phyloP scores from a whole-genome alignment of 441 rosid genomes.

The Mallotus japonicus region DNA sequence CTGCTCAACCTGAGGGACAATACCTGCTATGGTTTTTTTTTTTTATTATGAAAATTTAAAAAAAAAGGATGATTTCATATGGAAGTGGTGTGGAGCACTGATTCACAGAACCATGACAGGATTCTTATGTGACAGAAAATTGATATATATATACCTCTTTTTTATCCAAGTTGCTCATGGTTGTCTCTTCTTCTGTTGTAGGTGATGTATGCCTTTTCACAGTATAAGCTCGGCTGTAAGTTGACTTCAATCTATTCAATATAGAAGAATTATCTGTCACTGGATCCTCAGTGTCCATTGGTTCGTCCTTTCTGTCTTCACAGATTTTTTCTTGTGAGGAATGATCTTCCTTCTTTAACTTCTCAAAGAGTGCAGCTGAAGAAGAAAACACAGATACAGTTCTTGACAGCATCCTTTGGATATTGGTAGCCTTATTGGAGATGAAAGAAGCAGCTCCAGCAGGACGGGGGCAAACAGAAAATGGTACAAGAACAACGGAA shows the following conservation, averaged over 20 bases:
- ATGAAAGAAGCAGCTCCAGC: constrained; percentile 26
- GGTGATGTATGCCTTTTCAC: constrained; percentile 34
- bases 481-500: constrained; percentile 87
- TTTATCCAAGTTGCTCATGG: constrained; percentile 34
- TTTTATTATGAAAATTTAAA: constrained; percentile 2
- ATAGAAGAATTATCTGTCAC: constrained; percentile 42
- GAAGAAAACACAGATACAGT: constrained; percentile 90
- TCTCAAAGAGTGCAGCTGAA: constrained; percentile 84
- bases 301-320: constrained; percentile 24
- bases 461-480: constrained; percentile 71
- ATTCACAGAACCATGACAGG: neutral
- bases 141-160: constrained; percentile 41
- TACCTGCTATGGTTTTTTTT: constrained; percentile 38
- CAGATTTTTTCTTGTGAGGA: constrained; percentile 29
- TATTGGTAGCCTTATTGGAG: constrained; percentile 47
- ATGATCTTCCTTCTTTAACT: constrained; percentile 50
- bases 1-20: constrained; percentile 78
- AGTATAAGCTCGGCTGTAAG: constrained; percentile 55
- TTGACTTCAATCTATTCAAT: constrained; percentile 61
- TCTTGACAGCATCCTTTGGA: constrained; percentile 83
- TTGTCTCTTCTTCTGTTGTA: constrained; percentile 31
- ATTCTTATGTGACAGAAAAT: constrained; percentile 15
- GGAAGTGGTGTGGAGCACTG: neutral
- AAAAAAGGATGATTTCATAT: constrained; percentile 15
- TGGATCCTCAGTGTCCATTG: constrained; percentile 21